Percentiles rank a stretch among this genome's conserved stretches.
These are phyloP conservation scores for Fimicolochytrium jonesii DNA, from an alignment of 192 early-diverging fungal species.

Conservation along the genomic window DNA sequence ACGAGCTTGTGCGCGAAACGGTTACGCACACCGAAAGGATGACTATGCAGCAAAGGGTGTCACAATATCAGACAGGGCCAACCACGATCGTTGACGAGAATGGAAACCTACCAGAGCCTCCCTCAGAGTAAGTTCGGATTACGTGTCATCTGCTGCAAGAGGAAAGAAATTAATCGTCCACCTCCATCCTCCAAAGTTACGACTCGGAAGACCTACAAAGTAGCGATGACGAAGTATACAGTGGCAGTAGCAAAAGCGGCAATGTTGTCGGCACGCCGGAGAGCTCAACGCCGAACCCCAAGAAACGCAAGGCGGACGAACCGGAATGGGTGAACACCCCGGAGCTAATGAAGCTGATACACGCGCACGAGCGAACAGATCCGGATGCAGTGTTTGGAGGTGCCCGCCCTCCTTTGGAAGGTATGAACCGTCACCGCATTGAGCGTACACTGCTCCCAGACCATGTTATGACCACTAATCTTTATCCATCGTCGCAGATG, in stretches of 20 bases:
- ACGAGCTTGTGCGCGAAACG: neutral
- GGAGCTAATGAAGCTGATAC: conserved; percentile 8
- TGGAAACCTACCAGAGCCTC: conserved; percentile 22
- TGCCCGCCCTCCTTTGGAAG: conserved; percentile 15
- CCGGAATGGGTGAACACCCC: conserved; percentile 18
- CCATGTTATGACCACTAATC: too few species aligned
- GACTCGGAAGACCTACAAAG: conserved; percentile 6
- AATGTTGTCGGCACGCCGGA: neutral
- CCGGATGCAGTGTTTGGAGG: conserved; percentile 19
- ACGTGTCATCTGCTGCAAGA: too few species aligned
- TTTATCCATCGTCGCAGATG: conserved; percentile 18
- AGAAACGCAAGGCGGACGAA: neutral
- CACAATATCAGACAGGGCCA: too few species aligned
- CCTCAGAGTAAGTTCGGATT: conserved; percentile 3
- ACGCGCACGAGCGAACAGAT: conserved; percentile 11
- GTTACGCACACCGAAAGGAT: too few species aligned
- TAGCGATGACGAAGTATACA: too few species aligned
- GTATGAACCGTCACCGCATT: too few species aligned
- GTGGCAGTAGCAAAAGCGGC: too few species aligned
- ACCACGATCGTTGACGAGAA: conserved; percentile 22
- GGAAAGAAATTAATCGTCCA: too few species aligned
- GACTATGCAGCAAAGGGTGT: too few species aligned
- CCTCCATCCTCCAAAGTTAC: too few species aligned
- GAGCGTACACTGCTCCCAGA: too few species aligned
- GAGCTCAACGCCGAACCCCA: neutral